Percentiles rank a stretch among this genome's conserved stretches.
Conservation (phyloP, 495 filamentous ascomycete genomes). For the Cenococcum geophilum region DNA sequence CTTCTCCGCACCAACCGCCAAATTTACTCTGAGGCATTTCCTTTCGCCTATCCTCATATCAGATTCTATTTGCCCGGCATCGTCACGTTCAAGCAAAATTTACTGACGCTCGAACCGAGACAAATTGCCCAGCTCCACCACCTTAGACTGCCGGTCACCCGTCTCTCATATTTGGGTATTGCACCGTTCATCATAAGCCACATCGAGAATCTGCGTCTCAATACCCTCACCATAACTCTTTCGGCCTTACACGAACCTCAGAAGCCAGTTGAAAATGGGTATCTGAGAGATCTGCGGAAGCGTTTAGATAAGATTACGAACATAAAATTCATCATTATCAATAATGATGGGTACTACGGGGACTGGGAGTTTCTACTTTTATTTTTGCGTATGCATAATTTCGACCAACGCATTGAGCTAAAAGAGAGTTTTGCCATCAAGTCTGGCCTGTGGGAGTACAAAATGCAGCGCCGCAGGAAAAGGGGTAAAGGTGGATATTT, state of each 20-base stretch:
- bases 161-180: not conserved
- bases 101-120: not conserved
- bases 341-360: not conserved
- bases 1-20: conserved; percentile 4
- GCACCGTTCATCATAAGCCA: not conserved
- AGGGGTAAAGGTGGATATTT: no score
- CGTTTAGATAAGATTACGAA: not conserved
- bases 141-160: not conserved
- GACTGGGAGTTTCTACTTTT: conserved; percentile 2
- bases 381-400: not conserved
- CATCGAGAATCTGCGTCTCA: not conserved
- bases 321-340: not conserved
- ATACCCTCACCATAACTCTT: not conserved
- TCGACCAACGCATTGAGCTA: not conserved
- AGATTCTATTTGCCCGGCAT: not conserved
- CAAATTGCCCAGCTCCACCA: not conserved
- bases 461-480: no score
- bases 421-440: no score
- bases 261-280: not conserved
- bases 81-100: not conserved
- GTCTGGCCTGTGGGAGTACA: no score
- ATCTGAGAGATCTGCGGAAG: not conserved
- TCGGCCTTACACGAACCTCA: not conserved
- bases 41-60: not conserved
- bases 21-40: not conserved